Percentiles rank a stretch among this genome's conserved stretches.
These are phyloP conservation scores for Arthrinium puccinioides DNA, from an alignment of 2,329 filamentous ascomycete species.

Conservation along the genomic window DNA sequence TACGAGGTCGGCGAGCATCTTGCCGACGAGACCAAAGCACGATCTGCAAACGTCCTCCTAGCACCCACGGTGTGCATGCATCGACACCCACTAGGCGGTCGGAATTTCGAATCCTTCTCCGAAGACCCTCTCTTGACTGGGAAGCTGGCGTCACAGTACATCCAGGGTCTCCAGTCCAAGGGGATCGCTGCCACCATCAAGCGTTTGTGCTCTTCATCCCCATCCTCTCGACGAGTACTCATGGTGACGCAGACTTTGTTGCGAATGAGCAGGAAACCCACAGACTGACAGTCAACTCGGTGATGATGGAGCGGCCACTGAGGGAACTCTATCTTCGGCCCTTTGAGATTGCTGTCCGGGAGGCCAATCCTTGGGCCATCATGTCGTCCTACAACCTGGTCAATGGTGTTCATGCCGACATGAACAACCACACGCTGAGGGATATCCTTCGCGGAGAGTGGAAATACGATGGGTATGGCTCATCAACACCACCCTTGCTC, in stretches of 20 bases:
- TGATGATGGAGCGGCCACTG: slow-evolving; percentile 56
- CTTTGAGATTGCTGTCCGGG: slow-evolving; percentile 65
- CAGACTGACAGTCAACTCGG: slow-evolving; percentile 56
- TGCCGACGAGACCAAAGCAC: slow-evolving; percentile 63
- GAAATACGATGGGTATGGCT: slow-evolving; percentile 49
- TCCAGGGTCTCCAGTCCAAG: slow-evolving; percentile 65
- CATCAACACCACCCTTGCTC: neutral
- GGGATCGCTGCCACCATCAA: slow-evolving; percentile 74
- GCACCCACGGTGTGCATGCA: slow-evolving; percentile 79
- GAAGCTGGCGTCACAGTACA: slow-evolving; percentile 63
- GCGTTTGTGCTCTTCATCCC: slow-evolving; percentile 37
- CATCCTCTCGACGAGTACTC: slow-evolving; percentile 6
- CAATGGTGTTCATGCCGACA: slow-evolving; percentile 55
- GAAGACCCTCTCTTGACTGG: slow-evolving; percentile 76
- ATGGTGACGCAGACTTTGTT: slow-evolving; percentile 45
- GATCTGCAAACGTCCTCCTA: slow-evolving; percentile 66
- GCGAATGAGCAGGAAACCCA: slow-evolving; percentile 69
- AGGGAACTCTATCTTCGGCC: slow-evolving; percentile 68
- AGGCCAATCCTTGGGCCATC: slow-evolving; percentile 61
- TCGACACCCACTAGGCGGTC: slow-evolving; percentile 72
- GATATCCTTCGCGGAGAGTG: slow-evolving; percentile 54
- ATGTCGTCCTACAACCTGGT: slow-evolving; percentile 65
- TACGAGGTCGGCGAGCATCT: slow-evolving; percentile 64
- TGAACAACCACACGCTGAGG: slow-evolving; percentile 47
- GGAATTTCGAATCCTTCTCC: slow-evolving; percentile 82